These are phyloP conservation scores for Colletotrichum phormii DNA, from an alignment of 2,329 filamentous ascomycete species.

Conservation along the genomic window DNA sequence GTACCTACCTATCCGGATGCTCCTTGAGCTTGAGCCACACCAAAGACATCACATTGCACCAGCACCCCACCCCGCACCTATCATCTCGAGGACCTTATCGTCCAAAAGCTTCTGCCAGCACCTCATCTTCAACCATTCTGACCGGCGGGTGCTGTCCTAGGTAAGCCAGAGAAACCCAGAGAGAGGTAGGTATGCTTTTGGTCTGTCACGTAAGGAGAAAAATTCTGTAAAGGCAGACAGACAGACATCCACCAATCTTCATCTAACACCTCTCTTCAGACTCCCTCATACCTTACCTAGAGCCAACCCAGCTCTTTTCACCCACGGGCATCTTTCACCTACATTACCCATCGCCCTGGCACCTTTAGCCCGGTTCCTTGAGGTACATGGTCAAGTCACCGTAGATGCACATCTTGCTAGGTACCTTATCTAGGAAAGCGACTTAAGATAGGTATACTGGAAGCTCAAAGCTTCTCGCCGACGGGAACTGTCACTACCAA, in stretches of 20 bases:
- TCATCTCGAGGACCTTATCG: slow-evolving; percentile 7
- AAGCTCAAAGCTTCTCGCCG: slow-evolving; percentile 19
- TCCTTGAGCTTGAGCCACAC: slow-evolving; percentile 2
- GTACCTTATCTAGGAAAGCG: not conserved
- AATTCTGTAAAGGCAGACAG: not conserved
- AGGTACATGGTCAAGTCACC: not conserved
- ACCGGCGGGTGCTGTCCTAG: slow-evolving; percentile 8
- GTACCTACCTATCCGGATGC: not conserved
- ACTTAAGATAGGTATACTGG: slow-evolving; percentile 1
- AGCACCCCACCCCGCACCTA: slow-evolving; percentile 29
- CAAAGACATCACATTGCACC: slow-evolving; percentile 4
- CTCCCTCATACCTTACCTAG: not conserved
- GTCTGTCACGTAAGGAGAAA: not conserved
- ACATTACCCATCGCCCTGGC: slow-evolving; percentile 1
- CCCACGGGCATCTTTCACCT: not conserved
- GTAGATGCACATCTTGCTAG: not conserved
- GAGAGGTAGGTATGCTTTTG: slow-evolving; percentile 10
- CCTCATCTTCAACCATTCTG: not conserved
- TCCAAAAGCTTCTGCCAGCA: slow-evolving; percentile 20
- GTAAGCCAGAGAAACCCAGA: not conserved
- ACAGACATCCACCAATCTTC: not conserved
- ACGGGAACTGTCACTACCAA: not conserved
- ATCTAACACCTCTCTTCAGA: not conserved
- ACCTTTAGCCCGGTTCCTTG: not conserved
- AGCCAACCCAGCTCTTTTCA: not conserved